These are phyloP conservation scores for Cyberlindnera petersonii DNA, from an alignment of 805 yeast species.

Conservation along the genomic window DNA sequence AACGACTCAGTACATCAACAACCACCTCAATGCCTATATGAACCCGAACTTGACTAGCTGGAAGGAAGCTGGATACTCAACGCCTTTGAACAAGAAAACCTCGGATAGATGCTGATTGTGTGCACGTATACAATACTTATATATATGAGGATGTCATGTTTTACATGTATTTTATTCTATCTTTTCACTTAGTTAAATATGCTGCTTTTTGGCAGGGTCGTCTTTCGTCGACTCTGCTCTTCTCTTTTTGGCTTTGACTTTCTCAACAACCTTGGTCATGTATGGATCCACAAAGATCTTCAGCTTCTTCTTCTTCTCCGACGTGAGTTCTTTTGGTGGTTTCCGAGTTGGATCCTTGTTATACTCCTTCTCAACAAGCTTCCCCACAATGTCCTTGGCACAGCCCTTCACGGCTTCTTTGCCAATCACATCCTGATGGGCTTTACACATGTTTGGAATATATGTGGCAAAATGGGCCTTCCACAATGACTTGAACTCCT, in stretches of 20 bases:
- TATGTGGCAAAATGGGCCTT: slow-evolving; percentile 54
- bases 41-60: slow-evolving; percentile 43
- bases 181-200: too few relatives aligned
- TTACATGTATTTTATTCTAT: too few relatives aligned
- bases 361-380: slow-evolving; percentile 62
- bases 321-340: slow-evolving; percentile 63
- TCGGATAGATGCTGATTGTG: not conserved
- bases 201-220: slow-evolving; percentile 1
- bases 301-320: slow-evolving; percentile 68
- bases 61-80: slow-evolving; percentile 40
- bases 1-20: slow-evolving; percentile 41
- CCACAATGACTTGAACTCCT: slow-evolving; percentile 33
- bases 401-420: slow-evolving; percentile 71
- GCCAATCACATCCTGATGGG: slow-evolving; percentile 62
- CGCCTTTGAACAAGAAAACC: slow-evolving; percentile 38
- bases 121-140: not conserved
- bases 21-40: slow-evolving; percentile 38
- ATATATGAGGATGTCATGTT: not conserved
- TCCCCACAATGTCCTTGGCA: slow-evolving; percentile 72
- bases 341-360: slow-evolving; percentile 52
- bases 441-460: slow-evolving; percentile 76
- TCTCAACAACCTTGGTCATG: slow-evolving; percentile 61
- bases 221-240: slow-evolving; percentile 7
- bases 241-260: slow-evolving; percentile 37
- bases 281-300: slow-evolving; percentile 58